phyloP scores from a whole-genome alignment of 1,284 basidiomycete species.

The Rhodofomes roseus region DNA sequence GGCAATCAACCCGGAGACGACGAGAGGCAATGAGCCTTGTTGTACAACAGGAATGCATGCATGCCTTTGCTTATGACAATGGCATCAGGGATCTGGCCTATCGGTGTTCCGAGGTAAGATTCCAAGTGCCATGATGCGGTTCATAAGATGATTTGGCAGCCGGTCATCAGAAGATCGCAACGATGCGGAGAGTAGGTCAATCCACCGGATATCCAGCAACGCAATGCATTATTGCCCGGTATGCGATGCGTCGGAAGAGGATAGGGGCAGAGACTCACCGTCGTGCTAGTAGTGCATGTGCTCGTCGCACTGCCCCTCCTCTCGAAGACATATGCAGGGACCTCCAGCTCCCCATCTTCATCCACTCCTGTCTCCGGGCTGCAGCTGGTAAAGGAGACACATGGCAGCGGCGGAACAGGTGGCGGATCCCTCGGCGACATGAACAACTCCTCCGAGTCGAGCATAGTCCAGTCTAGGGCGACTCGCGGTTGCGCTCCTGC shows the following conservation, averaged over 20 bases:
- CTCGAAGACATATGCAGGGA: slow-evolving; percentile 24
- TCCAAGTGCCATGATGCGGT: neutral
- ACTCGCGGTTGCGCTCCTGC: neutral
- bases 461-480: neutral
- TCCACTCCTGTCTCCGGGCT: neutral
- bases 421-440: slow-evolving; percentile 18
- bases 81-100: neutral
- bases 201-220: neutral
- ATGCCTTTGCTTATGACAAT: neutral
- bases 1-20: neutral
- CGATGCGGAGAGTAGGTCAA: neutral
- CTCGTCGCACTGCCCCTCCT: slow-evolving; percentile 26
- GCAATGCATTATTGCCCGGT: neutral
- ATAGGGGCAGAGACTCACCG: slow-evolving; percentile 16
- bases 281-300: slow-evolving; percentile 18
- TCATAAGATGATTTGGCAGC: neutral
- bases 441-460: slow-evolving; percentile 3
- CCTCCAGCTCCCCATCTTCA: slow-evolving; percentile 6
- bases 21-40: neutral
- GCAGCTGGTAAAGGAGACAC: neutral
- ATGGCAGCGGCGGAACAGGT: slow-evolving; percentile 12
- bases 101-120: too few species aligned
- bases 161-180: neutral
- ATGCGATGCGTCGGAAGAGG: neutral
- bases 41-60: neutral